Conservation (phyloP, 2,329 filamentous ascomycete genomes). For the Parafenestella ontariensis region DNA sequence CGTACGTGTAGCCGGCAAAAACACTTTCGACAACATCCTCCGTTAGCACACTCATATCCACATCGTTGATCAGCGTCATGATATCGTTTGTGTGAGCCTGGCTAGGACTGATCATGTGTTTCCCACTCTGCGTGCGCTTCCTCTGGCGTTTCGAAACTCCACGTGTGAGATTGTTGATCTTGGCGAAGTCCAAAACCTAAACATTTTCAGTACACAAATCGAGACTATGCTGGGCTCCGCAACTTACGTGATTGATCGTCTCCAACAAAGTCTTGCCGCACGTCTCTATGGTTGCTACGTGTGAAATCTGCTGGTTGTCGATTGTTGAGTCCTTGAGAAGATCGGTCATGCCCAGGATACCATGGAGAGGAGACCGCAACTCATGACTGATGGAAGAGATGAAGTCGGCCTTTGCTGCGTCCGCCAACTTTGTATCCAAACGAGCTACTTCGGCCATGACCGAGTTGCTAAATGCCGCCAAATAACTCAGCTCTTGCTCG, state of each 20-base stretch:
- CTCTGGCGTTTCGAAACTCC: constrained; percentile 39
- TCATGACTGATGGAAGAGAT: constrained; percentile 69
- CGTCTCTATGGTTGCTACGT: constrained; percentile 47
- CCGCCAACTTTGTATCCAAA: constrained; percentile 47
- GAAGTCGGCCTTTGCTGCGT: constrained; percentile 63
- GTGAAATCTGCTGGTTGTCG: constrained; percentile 51
- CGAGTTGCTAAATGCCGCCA: constrained; percentile 49
- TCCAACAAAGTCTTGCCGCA: constrained; percentile 51
- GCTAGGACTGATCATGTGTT: constrained; percentile 39
- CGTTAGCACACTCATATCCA: constrained; percentile 44
- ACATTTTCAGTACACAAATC: constrained; percentile 12
- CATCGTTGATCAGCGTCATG: constrained; percentile 44
- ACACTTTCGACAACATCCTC: constrained; percentile 50
- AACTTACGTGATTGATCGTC: constrained; percentile 50
- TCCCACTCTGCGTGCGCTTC: constrained; percentile 38
- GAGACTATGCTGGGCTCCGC: not conserved
- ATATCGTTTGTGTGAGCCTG: constrained; percentile 44
- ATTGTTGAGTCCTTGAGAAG: constrained; percentile 42
- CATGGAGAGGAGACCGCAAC: constrained; percentile 66
- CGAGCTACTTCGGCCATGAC: constrained; percentile 50
- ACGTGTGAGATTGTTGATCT: constrained; percentile 47
- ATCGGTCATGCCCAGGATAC: constrained; percentile 59
- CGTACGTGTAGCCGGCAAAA: constrained; percentile 46
- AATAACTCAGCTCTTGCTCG: constrained; percentile 47
- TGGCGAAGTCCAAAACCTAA: constrained; percentile 51